Conservation (phyloP, 2,329 filamentous ascomycete genomes). For the Coleophoma crateriformis region DNA sequence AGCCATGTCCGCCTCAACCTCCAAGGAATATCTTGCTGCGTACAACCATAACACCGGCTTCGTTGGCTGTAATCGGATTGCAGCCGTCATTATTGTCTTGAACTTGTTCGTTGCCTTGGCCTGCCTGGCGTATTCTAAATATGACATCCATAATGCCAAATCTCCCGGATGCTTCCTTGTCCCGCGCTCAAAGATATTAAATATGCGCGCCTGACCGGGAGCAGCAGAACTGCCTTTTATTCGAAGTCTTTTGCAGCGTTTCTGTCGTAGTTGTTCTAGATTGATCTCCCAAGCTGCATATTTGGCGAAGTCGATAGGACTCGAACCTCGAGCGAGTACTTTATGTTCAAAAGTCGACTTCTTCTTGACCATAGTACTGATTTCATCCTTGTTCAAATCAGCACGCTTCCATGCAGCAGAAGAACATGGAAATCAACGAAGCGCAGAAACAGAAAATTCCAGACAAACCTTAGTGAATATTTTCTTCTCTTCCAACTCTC, state of each 20-base stretch:
- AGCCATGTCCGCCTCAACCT: constrained; percentile 79
- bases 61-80: constrained; percentile 79
- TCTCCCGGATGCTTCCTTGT: constrained; percentile 81
- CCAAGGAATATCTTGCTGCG: constrained; percentile 72
- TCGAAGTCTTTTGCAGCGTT: constrained; percentile 75
- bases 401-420: too few species aligned
- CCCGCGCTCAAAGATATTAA: constrained; percentile 83
- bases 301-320: constrained; percentile 72
- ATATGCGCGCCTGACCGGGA: constrained; percentile 74
- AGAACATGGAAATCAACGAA: too few species aligned
- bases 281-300: constrained; percentile 72
- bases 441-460: not conserved
- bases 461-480: constrained; percentile 71
- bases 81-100: constrained; percentile 58
- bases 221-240: constrained; percentile 63
- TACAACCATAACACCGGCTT: constrained; percentile 81
- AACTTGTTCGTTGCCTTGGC: constrained; percentile 62
- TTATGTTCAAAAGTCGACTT: constrained; percentile 91
- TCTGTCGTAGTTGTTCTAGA: constrained; percentile 71
- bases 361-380: constrained; percentile 80
- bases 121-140: constrained; percentile 73
- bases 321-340: constrained; percentile 74
- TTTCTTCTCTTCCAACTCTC: constrained; percentile 86
- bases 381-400: constrained; percentile 63
- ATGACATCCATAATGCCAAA: constrained; percentile 80